A percentile compares a stretch with the other conserved stretches of the same genome.
These are phyloP conservation scores for Glarea lozoyensis DNA, from an alignment of 495 filamentous ascomycete species.

Conservation along the genomic window DNA sequence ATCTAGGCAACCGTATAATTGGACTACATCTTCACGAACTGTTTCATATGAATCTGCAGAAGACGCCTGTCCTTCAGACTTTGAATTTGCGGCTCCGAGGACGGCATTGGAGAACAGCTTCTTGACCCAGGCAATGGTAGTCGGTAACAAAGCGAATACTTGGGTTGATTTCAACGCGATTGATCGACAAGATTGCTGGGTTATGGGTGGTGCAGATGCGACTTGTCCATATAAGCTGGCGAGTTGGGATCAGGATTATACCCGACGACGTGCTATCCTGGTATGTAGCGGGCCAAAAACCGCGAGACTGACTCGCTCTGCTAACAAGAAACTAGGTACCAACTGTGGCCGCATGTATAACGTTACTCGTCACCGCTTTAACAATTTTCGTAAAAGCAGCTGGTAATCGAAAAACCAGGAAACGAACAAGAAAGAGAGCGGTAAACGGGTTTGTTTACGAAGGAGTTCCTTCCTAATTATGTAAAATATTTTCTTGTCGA, in stretches of 20 bases:
- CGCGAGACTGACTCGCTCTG: background rate
- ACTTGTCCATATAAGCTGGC: slow-evolving; percentile 44
- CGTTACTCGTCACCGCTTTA: slow-evolving; percentile 47
- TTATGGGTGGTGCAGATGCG: slow-evolving; percentile 36
- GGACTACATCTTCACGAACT: slow-evolving; percentile 35
- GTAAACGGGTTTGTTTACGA: slow-evolving; percentile 55
- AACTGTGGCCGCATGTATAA: slow-evolving; percentile 48
- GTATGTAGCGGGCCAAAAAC: slow-evolving; percentile 24
- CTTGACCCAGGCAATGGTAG: slow-evolving; percentile 26
- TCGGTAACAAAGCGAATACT: slow-evolving; percentile 26
- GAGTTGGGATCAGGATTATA: slow-evolving; percentile 26
- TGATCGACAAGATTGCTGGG: slow-evolving; percentile 49
- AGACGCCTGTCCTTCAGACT: slow-evolving; percentile 29
- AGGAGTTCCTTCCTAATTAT: slow-evolving; percentile 40
- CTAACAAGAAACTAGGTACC: slow-evolving; percentile 21
- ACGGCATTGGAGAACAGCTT: slow-evolving; percentile 55
- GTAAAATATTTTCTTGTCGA: background rate
- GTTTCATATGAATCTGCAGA: slow-evolving; percentile 27
- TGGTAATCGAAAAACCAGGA: slow-evolving; percentile 43
- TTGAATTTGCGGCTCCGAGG: slow-evolving; percentile 42
- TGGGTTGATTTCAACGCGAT: slow-evolving; percentile 54
- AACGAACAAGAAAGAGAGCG: slow-evolving; percentile 31
- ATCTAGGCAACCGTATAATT: slow-evolving; percentile 39
- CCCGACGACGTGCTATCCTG: slow-evolving; percentile 34
- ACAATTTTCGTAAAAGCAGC: slow-evolving; percentile 58